phyloP scores from a whole-genome alignment of 225 moss, liverwort and hornwort species.

The Physcomitrellopsis africana region DNA sequence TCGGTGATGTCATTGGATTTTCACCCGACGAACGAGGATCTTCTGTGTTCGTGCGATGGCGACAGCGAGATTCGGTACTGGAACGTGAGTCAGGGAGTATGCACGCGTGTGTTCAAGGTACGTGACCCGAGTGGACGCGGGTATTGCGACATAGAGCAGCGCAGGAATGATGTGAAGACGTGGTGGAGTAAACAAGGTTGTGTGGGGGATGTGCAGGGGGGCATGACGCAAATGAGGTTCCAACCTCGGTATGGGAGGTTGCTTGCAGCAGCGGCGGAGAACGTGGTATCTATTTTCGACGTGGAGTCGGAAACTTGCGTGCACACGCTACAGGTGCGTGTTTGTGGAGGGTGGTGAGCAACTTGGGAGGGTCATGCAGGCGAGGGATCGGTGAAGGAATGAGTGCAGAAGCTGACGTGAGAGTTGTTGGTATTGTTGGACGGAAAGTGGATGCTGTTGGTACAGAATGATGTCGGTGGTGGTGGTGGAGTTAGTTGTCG shows the following conservation, averaged over 20 bases:
- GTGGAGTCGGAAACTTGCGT: slow-evolving; percentile 92
- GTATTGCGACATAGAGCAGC: background rate
- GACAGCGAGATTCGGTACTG: slow-evolving; percentile 98
- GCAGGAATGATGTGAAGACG: background rate
- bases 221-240: slow-evolving; percentile 98
- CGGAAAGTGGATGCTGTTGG: background rate
- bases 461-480: background rate
- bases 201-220: slow-evolving; percentile 65
- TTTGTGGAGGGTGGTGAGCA: background rate
- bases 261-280: slow-evolving; percentile 96
- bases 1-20: slow-evolving; percentile 98
- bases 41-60: slow-evolving; percentile 97
- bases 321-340: slow-evolving; percentile 81
- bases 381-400: too few species aligned
- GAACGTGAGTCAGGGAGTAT: slow-evolving; percentile 87
- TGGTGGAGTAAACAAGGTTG: slow-evolving; percentile 4
- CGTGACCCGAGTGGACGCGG: slow-evolving; percentile 16
- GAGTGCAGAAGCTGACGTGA: background rate
- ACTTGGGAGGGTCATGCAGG: background rate
- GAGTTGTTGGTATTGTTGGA: background rate
- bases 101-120: slow-evolving; percentile 96
- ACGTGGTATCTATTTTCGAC: slow-evolving; percentile 93
- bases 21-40: slow-evolving; percentile 91
- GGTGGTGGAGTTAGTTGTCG: background rate
- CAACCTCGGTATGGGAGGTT: slow-evolving; percentile 96